These are phyloP conservation scores for Carex scoparia DNA, from an alignment of 176 grass and related monocot species.

Conservation along the genomic window DNA sequence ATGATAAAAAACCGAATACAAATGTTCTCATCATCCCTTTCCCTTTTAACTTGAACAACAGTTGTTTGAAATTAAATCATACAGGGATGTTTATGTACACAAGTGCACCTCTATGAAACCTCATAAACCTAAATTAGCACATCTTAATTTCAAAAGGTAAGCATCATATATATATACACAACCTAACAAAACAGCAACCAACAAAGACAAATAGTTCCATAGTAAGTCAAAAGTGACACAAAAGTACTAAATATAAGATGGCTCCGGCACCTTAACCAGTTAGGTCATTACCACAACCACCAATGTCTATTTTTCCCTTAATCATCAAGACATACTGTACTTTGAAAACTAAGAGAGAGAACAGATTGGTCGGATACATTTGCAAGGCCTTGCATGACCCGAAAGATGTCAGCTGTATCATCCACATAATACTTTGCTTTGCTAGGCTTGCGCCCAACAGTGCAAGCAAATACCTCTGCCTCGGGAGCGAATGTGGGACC, in stretches of 20 bases:
- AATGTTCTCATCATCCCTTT: background rate
- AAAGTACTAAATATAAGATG: background rate
- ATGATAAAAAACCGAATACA: background rate
- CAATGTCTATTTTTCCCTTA: background rate
- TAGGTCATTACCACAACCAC: background rate
- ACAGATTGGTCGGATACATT: constrained; percentile 51
- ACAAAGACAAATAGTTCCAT: background rate
- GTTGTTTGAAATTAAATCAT: background rate
- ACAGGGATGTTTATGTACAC: background rate
- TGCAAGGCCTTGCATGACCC: constrained; percentile 70
- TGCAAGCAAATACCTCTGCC: constrained; percentile 82
- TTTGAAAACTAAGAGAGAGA: constrained; percentile 10
- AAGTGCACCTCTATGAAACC: background rate
- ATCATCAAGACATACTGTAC: background rate
- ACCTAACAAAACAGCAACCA: background rate
- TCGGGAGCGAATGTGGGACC: constrained; percentile 29
- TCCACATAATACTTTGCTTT: constrained; percentile 98
- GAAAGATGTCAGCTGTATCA: constrained; percentile 57
- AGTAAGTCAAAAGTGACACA: background rate
- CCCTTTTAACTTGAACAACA: background rate
- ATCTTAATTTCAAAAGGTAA: background rate
- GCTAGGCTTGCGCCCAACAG: constrained; percentile 81
- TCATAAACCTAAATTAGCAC: background rate
- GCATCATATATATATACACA: background rate
- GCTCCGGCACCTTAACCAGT: background rate